These are phyloP conservation scores for Lycium ferocissimum DNA, from an alignment of 257 asterid species.

Conservation along the genomic window DNA sequence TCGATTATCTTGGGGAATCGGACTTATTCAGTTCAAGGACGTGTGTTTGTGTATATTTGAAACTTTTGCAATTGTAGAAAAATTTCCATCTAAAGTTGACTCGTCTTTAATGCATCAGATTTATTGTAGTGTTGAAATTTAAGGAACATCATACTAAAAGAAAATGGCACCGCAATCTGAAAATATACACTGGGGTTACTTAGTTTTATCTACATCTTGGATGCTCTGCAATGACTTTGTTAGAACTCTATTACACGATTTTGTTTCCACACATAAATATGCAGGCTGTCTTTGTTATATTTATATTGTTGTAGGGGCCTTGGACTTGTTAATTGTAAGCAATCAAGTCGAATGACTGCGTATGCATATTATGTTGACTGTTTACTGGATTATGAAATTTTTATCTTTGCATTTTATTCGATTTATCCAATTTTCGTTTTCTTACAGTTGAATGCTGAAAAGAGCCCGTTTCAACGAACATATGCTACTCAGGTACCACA, in stretches of 20 bases:
- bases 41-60: background rate
- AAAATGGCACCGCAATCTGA: background rate
- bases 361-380: background rate
- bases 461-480: constrained; percentile 97
- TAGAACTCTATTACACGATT: background rate
- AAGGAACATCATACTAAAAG: constrained; percentile 3
- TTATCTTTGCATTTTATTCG: background rate
- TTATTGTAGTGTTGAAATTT: background rate
- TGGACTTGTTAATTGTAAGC: background rate
- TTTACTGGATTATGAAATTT: background rate
- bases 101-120: background rate
- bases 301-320: background rate
- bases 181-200: background rate
- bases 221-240: constrained; percentile 14
- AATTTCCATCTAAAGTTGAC: background rate
- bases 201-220: background rate
- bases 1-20: too few species aligned
- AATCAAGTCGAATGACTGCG: background rate
- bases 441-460: constrained; percentile 91
- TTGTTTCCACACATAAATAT: background rate
- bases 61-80: constrained; percentile 12
- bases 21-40: too few species aligned
- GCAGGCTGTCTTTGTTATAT: background rate
- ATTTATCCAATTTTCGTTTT: constrained; percentile 35
- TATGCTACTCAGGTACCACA: constrained; percentile 86